phyloP scores from a whole-genome alignment of 2,329 filamentous ascomycete species.

The Zymoseptoria passerinii region DNA sequence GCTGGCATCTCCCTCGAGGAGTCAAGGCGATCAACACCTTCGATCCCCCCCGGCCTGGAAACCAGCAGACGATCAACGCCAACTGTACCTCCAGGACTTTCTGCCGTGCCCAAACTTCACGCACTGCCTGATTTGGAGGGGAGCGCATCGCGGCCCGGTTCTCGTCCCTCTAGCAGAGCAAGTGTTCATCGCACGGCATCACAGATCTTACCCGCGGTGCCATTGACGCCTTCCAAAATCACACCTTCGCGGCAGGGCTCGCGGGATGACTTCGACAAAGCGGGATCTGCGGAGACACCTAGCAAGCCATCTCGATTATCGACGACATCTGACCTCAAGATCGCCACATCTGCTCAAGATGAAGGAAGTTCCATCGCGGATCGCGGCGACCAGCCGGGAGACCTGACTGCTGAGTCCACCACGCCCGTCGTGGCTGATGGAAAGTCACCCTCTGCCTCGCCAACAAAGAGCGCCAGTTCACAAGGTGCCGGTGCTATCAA shows the following conservation, averaged over 20 bases:
- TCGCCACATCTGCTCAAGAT: conserved; percentile 2
- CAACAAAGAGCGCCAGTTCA: neutral
- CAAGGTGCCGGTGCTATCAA: neutral
- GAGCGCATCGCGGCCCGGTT: conserved; percentile 18
- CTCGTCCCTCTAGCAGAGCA: conserved; percentile 29
- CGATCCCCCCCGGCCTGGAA: conserved; percentile 31
- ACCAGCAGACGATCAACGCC: conserved; percentile 36
- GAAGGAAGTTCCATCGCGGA: neutral
- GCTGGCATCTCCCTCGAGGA: conserved; percentile 21
- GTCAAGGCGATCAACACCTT: conserved; percentile 27
- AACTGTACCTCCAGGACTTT: conserved; percentile 39
- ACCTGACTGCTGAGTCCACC: neutral
- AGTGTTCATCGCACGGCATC: conserved; percentile 25
- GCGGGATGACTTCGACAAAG: conserved; percentile 12
- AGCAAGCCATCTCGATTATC: conserved; percentile 12
- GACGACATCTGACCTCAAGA: conserved; percentile 12
- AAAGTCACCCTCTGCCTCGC: neutral
- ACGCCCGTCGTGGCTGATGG: neutral
- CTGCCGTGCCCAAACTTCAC: conserved; percentile 16
- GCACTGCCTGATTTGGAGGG: conserved; percentile 24
- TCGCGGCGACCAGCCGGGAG: neutral
- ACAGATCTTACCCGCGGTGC: conserved; percentile 33
- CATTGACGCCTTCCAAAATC: conserved; percentile 33
- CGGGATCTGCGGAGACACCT: conserved; percentile 14
- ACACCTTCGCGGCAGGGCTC: conserved; percentile 24